Base-by-base conservation (phyloP, 768 basidiomycete species). In the Suillus occidentalis region DNA sequence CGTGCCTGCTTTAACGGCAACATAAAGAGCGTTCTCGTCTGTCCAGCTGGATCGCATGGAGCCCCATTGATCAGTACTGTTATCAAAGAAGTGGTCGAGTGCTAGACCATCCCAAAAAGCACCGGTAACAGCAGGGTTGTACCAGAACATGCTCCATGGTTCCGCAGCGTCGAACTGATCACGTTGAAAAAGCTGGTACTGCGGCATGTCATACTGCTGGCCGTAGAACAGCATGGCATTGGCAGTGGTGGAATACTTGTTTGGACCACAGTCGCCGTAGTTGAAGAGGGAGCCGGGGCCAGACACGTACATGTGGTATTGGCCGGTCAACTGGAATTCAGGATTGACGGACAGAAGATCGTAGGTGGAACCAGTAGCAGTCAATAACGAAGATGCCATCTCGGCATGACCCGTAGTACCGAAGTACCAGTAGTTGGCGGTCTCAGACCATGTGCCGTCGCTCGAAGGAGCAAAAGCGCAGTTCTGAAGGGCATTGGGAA, bases 41-140 rank as follows among this genome's bases (percentile, higher is more conserved):
- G 97, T 96, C 95, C 95, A 99, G 65, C 88, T 90, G 66, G 90
- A 91, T 68, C 97, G 83, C 89, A 94, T 95, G 12, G 95, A 87
- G 28, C 83, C 89, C 97, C 97, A 99, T 70, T 91, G 89, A 71
- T 92, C 91, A 10, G 83, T 75, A 31, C 66, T 68, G 68, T 90
- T 86, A 71, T 85, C 80, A 77, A 98, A 99, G 82, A 88, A 88
- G 67, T 85, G 81, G 77, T 99, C 97, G 49, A 99, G 84, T 0
- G 90, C 76, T 60, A 90, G 76, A 55, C 87, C 88, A 72, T 95
- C 86, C 97, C 97, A 99, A 82, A 91, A 99, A 45, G 95, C 95
- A 53, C 97, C 95, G 10, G 82, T 75, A 56, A 89, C 87, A 3
- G 85, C 81, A 9, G 95, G 87, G 74, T 98, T 83, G 76, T 99